phyloP scores from a whole-genome alignment of 495 filamentous ascomycete genomes.

The Aspergillus cristatus region DNA sequence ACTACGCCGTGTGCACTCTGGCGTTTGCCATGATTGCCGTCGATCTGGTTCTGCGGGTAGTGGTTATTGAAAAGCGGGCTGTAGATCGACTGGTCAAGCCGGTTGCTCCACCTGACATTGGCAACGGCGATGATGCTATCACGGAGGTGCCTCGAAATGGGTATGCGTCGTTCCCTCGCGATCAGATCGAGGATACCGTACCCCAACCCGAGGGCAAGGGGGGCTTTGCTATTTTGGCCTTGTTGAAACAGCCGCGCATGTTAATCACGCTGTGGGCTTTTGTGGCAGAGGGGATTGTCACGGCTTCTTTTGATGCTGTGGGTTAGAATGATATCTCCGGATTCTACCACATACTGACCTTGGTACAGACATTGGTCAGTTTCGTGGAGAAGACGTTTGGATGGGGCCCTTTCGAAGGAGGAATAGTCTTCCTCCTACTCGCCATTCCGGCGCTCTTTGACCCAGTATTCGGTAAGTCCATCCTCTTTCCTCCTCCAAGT shows the following conservation, averaged over 20 bases:
- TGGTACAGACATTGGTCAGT: constrained; percentile 40
- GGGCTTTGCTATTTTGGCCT: constrained; percentile 1
- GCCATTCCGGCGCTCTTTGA: constrained; percentile 48
- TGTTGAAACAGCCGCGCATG: constrained; percentile 9
- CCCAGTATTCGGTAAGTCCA: constrained; percentile 26
- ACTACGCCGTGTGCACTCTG: constrained; percentile 58
- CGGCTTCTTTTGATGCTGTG: constrained; percentile 14
- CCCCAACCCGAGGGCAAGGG: background rate
- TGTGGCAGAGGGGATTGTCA: constrained; percentile 7
- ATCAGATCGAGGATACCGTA: background rate
- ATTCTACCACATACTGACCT: background rate
- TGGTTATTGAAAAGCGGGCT: constrained; percentile 63
- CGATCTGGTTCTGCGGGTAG: constrained; percentile 52
- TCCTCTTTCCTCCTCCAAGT: constrained; percentile 23
- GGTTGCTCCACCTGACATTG: constrained; percentile 21
- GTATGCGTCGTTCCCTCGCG: background rate
- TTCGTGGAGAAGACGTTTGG: constrained; percentile 49
- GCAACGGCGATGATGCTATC: constrained; percentile 5
- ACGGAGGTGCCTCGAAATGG: constrained; percentile 3
- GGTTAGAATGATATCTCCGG: background rate
- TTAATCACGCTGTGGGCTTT: constrained; percentile 12
- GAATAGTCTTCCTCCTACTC: constrained; percentile 59
- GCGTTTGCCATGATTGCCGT: constrained; percentile 52
- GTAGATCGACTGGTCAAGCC: constrained; percentile 35
- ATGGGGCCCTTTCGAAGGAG: constrained; percentile 56